Percentiles rank a stretch among this genome's conserved stretches.
Evolutionary conservation across 2,329 filamentous ascomycete species (phyloP).

Genomic region (Hypoxylon sp.): DNA sequence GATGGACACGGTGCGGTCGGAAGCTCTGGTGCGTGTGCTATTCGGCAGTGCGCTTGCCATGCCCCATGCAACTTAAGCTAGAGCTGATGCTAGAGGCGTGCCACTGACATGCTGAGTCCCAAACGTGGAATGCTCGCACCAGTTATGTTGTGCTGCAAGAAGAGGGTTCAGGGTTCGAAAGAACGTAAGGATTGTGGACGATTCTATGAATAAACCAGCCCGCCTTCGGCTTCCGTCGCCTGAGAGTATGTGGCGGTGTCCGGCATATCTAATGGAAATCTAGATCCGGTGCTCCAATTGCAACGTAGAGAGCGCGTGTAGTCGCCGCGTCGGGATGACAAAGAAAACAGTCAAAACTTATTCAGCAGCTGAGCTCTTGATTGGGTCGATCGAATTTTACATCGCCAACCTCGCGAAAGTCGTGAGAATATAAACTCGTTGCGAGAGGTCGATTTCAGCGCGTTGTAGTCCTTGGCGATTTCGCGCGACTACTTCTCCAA

Average conservation of each 20-base stretch:
- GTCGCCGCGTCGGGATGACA: neutral
- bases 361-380: conserved; percentile 2
- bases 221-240: neutral
- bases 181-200: neutral
- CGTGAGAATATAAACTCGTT: neutral
- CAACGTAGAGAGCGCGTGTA: neutral
- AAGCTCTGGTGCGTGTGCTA: conserved; percentile 4
- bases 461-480: conserved; percentile 13
- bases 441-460: conserved; percentile 15
- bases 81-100: conserved; percentile 27
- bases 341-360: neutral
- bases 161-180: conserved; percentile 3
- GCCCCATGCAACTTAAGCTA: conserved; percentile 27
- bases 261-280: neutral
- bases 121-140: conserved; percentile 12
- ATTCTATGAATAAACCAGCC: neutral
- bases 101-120: conserved; percentile 21
- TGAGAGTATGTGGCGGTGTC: conserved; percentile 8
- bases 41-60: conserved; percentile 31
- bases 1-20: conserved; percentile 21
- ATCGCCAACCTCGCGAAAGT: conserved; percentile 20
- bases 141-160: conserved; percentile 21
- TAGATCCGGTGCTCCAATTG: neutral
- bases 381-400: conserved; percentile 10
- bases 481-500: conserved; percentile 29